phyloP scores from a whole-genome alignment of 139 green algal species.

The Chlorella sp. region DNA sequence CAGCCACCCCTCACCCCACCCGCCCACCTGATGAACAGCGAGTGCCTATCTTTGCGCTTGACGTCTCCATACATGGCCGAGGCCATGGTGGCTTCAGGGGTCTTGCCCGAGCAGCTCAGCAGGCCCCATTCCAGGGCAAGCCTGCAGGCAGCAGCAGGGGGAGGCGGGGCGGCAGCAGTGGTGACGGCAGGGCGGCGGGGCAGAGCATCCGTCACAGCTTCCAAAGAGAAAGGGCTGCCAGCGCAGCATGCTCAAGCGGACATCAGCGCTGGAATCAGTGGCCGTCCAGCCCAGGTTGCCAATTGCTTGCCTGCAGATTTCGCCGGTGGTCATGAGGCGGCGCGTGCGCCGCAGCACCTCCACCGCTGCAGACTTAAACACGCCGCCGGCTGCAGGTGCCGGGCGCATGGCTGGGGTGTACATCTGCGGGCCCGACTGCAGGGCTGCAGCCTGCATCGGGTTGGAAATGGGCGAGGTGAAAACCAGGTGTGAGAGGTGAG shows the following conservation, averaged over 20 bases:
- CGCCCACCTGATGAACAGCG: slow-evolving; percentile 61
- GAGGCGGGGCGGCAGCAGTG: not conserved
- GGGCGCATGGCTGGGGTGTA: not conserved
- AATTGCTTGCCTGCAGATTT: slow-evolving; percentile 43
- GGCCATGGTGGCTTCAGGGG: slow-evolving; percentile 87
- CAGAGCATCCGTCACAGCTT: not conserved
- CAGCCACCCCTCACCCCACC: too few relatives aligned
- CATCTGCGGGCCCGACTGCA: not conserved
- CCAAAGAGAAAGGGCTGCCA: too few relatives aligned
- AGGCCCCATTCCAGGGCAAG: slow-evolving; percentile 3
- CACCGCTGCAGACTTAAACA: slow-evolving; percentile 84
- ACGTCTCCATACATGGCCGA: slow-evolving; percentile 85
- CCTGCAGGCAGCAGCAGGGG: not conserved
- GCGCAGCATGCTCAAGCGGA: too few relatives aligned
- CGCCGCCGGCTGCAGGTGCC: slow-evolving; percentile 50
- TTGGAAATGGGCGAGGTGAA: not conserved
- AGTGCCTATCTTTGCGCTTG: slow-evolving; percentile 71
- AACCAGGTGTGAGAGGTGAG: not conserved
- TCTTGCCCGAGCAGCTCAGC: slow-evolving; percentile 59
- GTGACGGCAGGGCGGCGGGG: not conserved
- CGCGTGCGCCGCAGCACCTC: slow-evolving; percentile 68
- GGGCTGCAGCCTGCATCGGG: too few relatives aligned
- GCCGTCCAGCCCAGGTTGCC: not conserved
- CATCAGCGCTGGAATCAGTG: not conserved
- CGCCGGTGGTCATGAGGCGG: slow-evolving; percentile 80